These are phyloP conservation scores for Pisolithus albus DNA, from an alignment of 768 basidiomycete genomes.

Conservation along the genomic window DNA sequence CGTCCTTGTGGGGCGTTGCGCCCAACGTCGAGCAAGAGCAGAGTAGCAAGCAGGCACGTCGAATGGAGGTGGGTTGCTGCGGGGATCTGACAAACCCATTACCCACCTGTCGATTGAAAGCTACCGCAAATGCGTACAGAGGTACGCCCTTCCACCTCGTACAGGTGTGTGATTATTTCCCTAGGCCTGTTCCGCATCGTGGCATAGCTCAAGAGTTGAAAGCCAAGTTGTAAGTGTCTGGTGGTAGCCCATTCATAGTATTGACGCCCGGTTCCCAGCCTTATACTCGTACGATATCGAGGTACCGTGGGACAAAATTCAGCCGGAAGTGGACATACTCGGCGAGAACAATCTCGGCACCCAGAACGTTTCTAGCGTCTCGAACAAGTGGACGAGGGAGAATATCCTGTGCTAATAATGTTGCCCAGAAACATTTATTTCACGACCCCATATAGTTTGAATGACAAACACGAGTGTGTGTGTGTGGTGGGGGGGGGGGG, in stretches of 20 bases:
- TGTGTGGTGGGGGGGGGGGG: no score
- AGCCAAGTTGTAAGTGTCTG: not conserved
- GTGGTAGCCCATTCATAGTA: not conserved
- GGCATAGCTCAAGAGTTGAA: not conserved
- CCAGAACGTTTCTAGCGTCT: slow-evolving; percentile 64
- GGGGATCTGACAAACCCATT: slow-evolving; percentile 33
- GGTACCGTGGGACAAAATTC: slow-evolving; percentile 49
- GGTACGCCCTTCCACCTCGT: slow-evolving; percentile 52
- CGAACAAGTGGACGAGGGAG: slow-evolving; percentile 49
- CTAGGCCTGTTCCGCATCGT: slow-evolving; percentile 29
- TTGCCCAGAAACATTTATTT: no score
- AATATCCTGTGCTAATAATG: no score
- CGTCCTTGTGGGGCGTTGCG: no score
- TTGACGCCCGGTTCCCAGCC: slow-evolving; percentile 55
- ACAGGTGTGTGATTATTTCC: slow-evolving; percentile 54
- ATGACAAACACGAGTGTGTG: no score
- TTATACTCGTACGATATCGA: slow-evolving; percentile 55
- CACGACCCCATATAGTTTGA: no score
- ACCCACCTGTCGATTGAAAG: slow-evolving; percentile 56
- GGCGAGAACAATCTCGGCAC: slow-evolving; percentile 62
- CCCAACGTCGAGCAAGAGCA: not conserved
- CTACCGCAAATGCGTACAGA: slow-evolving; percentile 56
- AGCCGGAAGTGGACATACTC: slow-evolving; percentile 67
- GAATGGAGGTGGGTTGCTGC: not conserved
- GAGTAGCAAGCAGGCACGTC: not conserved